phyloP scores from a whole-genome alignment of 805 yeast genomes.

The Pichia californica region DNA sequence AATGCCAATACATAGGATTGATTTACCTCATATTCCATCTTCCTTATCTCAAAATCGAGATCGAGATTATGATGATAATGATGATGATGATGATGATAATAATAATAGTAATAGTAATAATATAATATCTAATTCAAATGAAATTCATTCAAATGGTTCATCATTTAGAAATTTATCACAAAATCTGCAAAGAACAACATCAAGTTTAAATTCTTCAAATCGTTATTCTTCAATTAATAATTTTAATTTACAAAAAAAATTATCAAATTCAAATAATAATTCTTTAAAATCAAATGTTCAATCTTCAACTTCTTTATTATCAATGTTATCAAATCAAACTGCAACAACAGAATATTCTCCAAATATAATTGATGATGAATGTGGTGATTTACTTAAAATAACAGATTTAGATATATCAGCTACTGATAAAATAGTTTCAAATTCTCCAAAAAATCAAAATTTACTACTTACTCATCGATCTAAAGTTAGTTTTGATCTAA shows the following conservation, averaged over 20 bases:
- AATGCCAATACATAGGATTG: slow-evolving; percentile 10
- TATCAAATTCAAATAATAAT: neutral
- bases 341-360: slow-evolving; percentile 29
- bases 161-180: no score
- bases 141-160: neutral
- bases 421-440: neutral
- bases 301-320: slow-evolving; percentile 20
- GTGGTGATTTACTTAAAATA: slow-evolving; percentile 22
- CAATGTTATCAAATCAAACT: slow-evolving; percentile 14
- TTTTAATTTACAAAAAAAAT: neutral
- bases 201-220: no score
- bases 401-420: slow-evolving; percentile 17
- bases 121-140: no score
- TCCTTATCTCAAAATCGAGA: neutral
- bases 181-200: no score
- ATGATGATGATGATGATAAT: no score
- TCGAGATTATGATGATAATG: neutral
- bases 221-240: neutral
- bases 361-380: slow-evolving; percentile 23
- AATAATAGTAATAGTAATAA: no score
- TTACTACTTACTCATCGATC: neutral
- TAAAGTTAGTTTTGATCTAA: neutral
- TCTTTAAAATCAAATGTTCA: slow-evolving; percentile 11
- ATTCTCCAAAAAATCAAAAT: neutral
- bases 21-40: slow-evolving; percentile 3